Evolutionary conservation across 2,329 filamentous ascomycete genomes (phyloP).

Genomic region (Nemania sp.): DNA sequence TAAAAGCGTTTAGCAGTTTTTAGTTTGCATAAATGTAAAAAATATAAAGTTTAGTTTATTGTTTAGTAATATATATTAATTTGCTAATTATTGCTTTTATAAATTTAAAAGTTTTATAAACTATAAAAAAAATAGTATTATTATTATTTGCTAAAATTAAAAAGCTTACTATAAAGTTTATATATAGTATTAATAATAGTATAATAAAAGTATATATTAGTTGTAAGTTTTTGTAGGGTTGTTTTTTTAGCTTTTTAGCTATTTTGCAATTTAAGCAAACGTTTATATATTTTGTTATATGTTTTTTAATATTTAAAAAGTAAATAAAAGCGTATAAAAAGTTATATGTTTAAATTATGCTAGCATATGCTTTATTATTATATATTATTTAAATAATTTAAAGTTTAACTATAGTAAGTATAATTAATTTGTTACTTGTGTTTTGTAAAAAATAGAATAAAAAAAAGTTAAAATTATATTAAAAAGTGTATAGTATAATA

Average conservation of each 20-base stretch:
- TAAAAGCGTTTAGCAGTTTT: background rate
- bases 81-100: constrained; percentile 2
- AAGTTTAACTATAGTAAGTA: background rate
- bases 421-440: background rate
- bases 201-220: background rate
- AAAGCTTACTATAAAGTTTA: constrained; percentile 5
- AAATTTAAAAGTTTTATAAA: constrained; percentile 10
- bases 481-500: background rate
- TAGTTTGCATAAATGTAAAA: constrained; percentile 8
- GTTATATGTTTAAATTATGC: background rate
- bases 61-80: background rate
- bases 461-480: background rate
- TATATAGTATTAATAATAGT: background rate
- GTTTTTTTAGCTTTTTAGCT: background rate
- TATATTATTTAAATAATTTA: background rate
- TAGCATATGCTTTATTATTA: background rate
- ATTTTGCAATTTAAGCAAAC: background rate
- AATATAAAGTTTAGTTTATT: background rate
- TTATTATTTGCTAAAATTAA: background rate
- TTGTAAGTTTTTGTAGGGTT: background rate
- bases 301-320: constrained; percentile 1
- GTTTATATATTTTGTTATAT: constrained; percentile 1
- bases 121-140: background rate
- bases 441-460: background rate
- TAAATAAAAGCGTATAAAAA: constrained; percentile 3